Evolutionary conservation across 2,329 filamentous ascomycete species (phyloP).

Genomic region (Tolypocladium endophyticum): DNA sequence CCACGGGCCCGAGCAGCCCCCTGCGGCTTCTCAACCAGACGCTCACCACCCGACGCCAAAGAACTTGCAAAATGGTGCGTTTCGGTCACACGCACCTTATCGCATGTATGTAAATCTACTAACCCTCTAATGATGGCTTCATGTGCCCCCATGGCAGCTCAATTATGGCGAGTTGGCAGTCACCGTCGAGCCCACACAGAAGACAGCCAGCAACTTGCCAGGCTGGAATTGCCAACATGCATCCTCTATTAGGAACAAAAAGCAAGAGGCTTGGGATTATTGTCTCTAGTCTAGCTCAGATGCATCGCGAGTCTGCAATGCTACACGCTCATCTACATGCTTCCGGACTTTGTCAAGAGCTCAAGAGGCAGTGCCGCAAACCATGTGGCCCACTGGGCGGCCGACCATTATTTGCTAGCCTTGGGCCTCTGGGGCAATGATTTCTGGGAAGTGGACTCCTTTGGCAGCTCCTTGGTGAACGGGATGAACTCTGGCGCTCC

Average conservation of each 20-base stretch:
- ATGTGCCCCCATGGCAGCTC: too few relatives aligned
- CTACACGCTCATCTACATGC: neutral
- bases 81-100: neutral
- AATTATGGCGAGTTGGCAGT: too few relatives aligned
- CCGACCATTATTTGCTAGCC: slow-evolving; percentile 11
- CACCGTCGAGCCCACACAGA: too few relatives aligned
- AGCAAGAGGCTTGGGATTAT: too few relatives aligned
- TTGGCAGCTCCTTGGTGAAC: slow-evolving; percentile 75
- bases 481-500: slow-evolving; percentile 83
- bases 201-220: too few relatives aligned
- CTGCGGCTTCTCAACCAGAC: too few relatives aligned
- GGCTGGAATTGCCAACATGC: too few relatives aligned
- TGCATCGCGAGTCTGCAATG: neutral
- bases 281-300: neutral
- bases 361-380: neutral
- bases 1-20: too few relatives aligned
- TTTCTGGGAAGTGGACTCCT: slow-evolving; percentile 39
- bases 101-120: neutral
- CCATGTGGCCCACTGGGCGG: too few relatives aligned
- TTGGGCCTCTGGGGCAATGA: slow-evolving; percentile 18
- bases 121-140: too few relatives aligned
- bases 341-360: neutral
- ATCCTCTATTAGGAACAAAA: too few relatives aligned
- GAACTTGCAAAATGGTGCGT: neutral
- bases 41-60: too few relatives aligned